Conservation (phyloP, 106 monocot genomes). For the Cymbidium sinense region DNA sequence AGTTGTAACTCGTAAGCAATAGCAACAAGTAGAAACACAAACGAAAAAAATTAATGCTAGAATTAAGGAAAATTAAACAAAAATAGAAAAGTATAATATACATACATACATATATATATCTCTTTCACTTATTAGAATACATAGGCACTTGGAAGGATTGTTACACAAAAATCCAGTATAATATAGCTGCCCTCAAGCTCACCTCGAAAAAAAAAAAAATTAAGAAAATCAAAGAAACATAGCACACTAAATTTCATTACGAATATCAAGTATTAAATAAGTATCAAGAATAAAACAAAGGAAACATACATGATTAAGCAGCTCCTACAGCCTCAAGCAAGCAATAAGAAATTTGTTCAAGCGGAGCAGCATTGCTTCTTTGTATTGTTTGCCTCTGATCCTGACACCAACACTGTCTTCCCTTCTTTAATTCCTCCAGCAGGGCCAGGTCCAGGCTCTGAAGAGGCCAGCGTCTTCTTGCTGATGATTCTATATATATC, state of each 20-base stretch:
- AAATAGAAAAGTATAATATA: too few species aligned
- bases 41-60: too few species aligned
- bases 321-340: neutral
- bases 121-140: too few species aligned
- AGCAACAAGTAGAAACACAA: too few species aligned
- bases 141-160: neutral
- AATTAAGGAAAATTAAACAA: too few species aligned
- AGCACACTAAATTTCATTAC: neutral
- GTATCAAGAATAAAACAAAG: neutral
- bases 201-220: neutral
- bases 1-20: too few species aligned
- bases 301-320: neutral
- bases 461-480: slow-evolving; percentile 2
- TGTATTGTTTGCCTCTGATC: slow-evolving; percentile 8
- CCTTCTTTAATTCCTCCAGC: slow-evolving; percentile 10
- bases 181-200: neutral
- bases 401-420: slow-evolving; percentile 9
- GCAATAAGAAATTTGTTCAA: neutral
- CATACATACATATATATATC: too few species aligned
- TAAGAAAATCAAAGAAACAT: neutral
- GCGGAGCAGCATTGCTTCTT: slow-evolving; percentile 6
- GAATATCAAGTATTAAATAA: neutral
- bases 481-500: slow-evolving; percentile 12
- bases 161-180: neutral
- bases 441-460: slow-evolving; percentile 1